Percentiles rank a stretch among this genome's conserved stretches.
Conservation (phyloP, 83 land plant species). For the Thuja plicata region DNA sequence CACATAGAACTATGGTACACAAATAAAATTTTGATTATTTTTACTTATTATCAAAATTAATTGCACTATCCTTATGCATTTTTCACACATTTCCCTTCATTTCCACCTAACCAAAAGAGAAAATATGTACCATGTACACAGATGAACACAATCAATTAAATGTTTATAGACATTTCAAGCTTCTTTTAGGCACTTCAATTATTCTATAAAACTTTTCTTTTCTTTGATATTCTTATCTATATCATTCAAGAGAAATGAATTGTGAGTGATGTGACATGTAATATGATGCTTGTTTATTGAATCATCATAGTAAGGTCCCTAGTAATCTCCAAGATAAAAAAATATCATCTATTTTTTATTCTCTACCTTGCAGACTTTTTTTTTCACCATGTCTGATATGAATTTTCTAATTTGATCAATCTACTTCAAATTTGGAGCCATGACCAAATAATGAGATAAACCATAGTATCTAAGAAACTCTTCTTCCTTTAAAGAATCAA, state of each 20-base stretch:
- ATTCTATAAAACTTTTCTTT: constrained; percentile 64
- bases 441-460: constrained; percentile 79
- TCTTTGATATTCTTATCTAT: constrained; percentile 83
- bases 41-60: constrained; percentile 81
- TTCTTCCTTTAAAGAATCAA: constrained; percentile 75
- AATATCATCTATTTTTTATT: not conserved
- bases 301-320: not conserved
- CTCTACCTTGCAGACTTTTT: not conserved
- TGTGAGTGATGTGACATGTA: constrained; percentile 89
- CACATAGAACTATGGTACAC: constrained; percentile 86
- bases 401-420: not conserved
- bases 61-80: constrained; percentile 92
- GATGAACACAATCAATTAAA: constrained; percentile 81
- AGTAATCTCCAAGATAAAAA: not conserved
- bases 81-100: constrained; percentile 97
- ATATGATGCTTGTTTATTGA: constrained; percentile 83
- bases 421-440: constrained; percentile 89
- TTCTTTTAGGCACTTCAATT: constrained; percentile 77
- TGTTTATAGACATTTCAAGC: constrained; percentile 71
- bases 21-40: constrained; percentile 59
- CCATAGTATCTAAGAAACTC: constrained; percentile 85
- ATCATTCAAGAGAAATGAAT: constrained; percentile 80
- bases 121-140: constrained; percentile 63
- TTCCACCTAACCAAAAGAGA: constrained; percentile 87
- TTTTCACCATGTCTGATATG: not conserved